Conservation (phyloP, 768 basidiomycete species). For the Lactarius sanguifluus region DNA sequence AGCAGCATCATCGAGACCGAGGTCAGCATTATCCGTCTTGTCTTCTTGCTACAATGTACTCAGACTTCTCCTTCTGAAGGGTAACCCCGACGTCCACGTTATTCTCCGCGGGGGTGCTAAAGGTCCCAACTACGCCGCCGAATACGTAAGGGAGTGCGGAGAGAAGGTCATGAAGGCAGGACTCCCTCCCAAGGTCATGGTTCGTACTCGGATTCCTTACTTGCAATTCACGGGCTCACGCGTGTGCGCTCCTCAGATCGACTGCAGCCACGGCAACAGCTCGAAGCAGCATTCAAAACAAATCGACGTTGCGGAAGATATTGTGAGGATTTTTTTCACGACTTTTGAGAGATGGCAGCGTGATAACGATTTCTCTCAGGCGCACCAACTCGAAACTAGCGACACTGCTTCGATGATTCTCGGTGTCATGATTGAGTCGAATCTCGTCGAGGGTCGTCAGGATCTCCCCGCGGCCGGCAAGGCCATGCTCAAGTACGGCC, state of each 20-base stretch:
- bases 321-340: constrained; percentile 52
- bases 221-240: constrained; percentile 3
- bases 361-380: constrained; percentile 43
- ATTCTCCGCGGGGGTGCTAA: constrained; percentile 89
- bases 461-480: constrained; percentile 76
- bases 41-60: background rate
- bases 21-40: constrained; percentile 39
- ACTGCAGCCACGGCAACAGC: constrained; percentile 97
- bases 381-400: constrained; percentile 65
- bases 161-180: constrained; percentile 78
- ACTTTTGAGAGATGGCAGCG: constrained; percentile 23
- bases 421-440: constrained; percentile 96
- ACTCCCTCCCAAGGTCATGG: constrained; percentile 83
- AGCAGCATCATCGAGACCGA: constrained; percentile 95
- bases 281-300: constrained; percentile 90
- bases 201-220: constrained; percentile 37
- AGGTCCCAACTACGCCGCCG: constrained; percentile 85
- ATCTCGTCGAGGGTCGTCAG: constrained; percentile 84
- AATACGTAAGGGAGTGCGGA: constrained; percentile 74
- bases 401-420: constrained; percentile 75
- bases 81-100: constrained; percentile 89
- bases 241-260: constrained; percentile 54
- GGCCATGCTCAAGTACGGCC: constrained; percentile 73
- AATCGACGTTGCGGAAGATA: constrained; percentile 83
- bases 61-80: constrained; percentile 47